A percentile compares a stretch with the other conserved stretches of the same genome.
These are phyloP conservation scores for Tuber umbilicatum DNA, from an alignment of 495 filamentous ascomycete species.

Conservation along the genomic window DNA sequence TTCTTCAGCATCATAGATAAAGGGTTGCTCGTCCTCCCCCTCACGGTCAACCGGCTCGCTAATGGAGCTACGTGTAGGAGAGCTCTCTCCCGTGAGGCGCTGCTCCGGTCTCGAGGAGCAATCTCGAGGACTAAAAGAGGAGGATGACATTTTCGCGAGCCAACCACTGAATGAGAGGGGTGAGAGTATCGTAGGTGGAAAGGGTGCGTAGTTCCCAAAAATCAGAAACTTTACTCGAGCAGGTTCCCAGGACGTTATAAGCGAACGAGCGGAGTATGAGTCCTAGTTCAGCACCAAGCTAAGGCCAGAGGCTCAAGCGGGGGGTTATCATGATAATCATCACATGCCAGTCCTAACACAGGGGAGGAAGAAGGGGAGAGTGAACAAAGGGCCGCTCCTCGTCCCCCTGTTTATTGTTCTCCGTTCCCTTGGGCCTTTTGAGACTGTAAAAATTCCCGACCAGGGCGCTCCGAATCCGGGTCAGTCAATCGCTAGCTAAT, in stretches of 20 bases:
- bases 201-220: background rate
- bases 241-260: background rate
- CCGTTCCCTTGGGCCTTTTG: too few species aligned
- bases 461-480: too few species aligned
- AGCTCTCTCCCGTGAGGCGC: background rate
- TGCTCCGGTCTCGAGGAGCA: background rate
- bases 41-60: background rate
- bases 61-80: background rate
- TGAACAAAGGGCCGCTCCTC: too few species aligned
- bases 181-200: background rate
- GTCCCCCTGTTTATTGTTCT: too few species aligned
- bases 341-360: background rate
- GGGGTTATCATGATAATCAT: background rate
- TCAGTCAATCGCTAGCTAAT: too few species aligned
- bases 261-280: background rate
- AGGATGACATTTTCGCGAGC: background rate
- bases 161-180: background rate
- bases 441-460: too few species aligned
- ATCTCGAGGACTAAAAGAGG: background rate
- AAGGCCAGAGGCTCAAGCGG: background rate
- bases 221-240: background rate
- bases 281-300: background rate
- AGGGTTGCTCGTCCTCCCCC: background rate
- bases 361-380: too few species aligned
- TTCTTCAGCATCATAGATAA: conserved; percentile 3